phyloP scores from a whole-genome alignment of 257 asterid genomes.

The Paraleonurus japonicus region DNA sequence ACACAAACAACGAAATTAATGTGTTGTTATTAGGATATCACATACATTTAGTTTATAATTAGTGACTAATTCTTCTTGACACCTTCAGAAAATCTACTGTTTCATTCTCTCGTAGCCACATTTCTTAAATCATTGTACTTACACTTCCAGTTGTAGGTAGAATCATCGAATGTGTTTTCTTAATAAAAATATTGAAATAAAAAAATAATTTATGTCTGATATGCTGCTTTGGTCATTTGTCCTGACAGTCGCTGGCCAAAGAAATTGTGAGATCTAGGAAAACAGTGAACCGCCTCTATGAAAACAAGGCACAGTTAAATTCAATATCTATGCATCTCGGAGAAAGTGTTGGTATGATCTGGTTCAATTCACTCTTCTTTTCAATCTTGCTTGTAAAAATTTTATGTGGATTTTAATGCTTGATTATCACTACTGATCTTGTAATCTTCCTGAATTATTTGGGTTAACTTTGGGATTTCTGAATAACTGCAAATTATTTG shows the following conservation, averaged over 20 bases:
- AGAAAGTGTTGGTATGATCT: slow-evolving; percentile 79
- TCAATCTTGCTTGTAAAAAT: neutral
- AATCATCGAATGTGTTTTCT: neutral
- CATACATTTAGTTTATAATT: neutral
- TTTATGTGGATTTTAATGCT: neutral
- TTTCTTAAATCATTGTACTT: neutral
- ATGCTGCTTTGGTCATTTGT: slow-evolving; percentile 15
- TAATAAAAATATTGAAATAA: neutral
- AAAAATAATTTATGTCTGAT: slow-evolving; percentile 1
- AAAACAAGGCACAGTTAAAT: slow-evolving; percentile 94
- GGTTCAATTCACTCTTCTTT: slow-evolving; percentile 14
- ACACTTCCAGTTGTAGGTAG: slow-evolving; percentile 5
- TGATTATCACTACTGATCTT: neutral
- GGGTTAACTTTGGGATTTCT: neutral
- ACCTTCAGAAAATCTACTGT: neutral
- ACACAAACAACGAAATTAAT: neutral
- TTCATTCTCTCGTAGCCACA: neutral
- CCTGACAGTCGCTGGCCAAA: slow-evolving; percentile 74
- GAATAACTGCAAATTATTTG: neutral
- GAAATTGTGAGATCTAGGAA: slow-evolving; percentile 82
- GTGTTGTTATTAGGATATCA: neutral
- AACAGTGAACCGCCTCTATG: slow-evolving; percentile 80
- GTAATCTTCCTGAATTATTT: slow-evolving; percentile 5
- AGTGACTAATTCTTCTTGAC: neutral
- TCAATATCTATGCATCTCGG: slow-evolving; percentile 98